These are phyloP conservation scores for Hirsutella rhossiliensis DNA, from an alignment of 2,329 filamentous ascomycete species.

Conservation along the genomic window DNA sequence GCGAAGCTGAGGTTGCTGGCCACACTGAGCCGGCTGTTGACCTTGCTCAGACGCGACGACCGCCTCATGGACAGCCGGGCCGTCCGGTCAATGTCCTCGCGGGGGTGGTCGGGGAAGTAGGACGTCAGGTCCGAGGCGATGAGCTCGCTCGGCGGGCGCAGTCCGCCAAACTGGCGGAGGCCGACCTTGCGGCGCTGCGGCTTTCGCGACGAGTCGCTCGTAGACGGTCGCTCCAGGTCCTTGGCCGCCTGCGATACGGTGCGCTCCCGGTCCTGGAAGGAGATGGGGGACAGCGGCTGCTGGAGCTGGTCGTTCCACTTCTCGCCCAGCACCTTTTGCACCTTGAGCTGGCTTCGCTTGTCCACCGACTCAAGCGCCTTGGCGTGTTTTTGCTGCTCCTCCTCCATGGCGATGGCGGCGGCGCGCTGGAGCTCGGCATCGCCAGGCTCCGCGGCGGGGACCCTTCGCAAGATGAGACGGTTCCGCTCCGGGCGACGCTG, in stretches of 20 bases:
- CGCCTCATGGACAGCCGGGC: slow-evolving; percentile 85
- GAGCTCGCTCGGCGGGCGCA: slow-evolving; percentile 88
- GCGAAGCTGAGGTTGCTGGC: slow-evolving; percentile 89
- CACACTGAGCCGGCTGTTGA: slow-evolving; percentile 85
- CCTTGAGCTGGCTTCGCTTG: slow-evolving; percentile 72
- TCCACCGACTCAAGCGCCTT: slow-evolving; percentile 53
- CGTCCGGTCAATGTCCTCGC: slow-evolving; percentile 90
- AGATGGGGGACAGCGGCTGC: slow-evolving; percentile 76
- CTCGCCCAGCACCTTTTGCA: slow-evolving; percentile 82
- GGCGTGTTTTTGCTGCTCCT: slow-evolving; percentile 62
- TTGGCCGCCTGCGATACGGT: slow-evolving; percentile 49
- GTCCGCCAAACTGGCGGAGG: slow-evolving; percentile 76
- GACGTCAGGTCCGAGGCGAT: slow-evolving; percentile 94
- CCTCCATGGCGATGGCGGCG: slow-evolving; percentile 79
- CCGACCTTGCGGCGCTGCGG: slow-evolving; percentile 37
- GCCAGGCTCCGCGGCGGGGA: slow-evolving; percentile 84
- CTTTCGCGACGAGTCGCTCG: slow-evolving; percentile 30
- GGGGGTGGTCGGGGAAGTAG: slow-evolving; percentile 92
- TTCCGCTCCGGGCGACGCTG: slow-evolving; percentile 76
- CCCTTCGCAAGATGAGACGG: slow-evolving; percentile 79
- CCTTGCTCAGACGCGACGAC: slow-evolving; percentile 81
- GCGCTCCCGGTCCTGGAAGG: slow-evolving; percentile 56
- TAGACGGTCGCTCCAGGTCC: slow-evolving; percentile 44
- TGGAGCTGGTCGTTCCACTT: slow-evolving; percentile 69
- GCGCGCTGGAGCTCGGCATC: slow-evolving; percentile 77